A percentile compares a stretch with the other conserved stretches of the same genome.
These are phyloP conservation scores for Penicillium sp. DNA, from an alignment of 2,329 filamentous ascomycete genomes.

Conservation along the genomic window DNA sequence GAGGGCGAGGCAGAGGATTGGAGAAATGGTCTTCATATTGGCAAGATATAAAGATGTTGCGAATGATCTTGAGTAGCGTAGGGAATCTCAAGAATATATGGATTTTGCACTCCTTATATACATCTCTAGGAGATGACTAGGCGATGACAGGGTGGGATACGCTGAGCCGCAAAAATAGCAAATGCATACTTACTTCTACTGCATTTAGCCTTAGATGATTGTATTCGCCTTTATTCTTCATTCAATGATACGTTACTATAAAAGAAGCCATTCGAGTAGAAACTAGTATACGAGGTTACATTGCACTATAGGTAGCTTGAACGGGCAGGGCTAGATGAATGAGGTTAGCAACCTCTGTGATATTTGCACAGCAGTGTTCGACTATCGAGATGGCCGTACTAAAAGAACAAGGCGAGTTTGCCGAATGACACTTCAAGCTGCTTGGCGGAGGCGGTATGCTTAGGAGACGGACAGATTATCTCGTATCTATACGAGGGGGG, in stretches of 20 bases:
- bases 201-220: not conserved
- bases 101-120: not conserved
- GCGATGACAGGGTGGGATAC: not conserved
- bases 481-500: not conserved
- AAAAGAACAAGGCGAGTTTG: not conserved
- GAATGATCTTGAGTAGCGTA: not conserved
- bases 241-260: not conserved
- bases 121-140: not conserved
- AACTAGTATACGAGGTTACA: slow-evolving; percentile 1
- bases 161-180: not conserved
- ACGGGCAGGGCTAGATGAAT: not conserved
- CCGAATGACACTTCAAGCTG: not conserved
- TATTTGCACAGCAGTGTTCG: not conserved
- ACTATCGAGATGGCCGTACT: not conserved
- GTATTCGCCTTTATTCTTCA: too few species aligned
- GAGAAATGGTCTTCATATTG: slow-evolving; percentile 1
- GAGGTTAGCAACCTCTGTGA: not conserved
- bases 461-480: not conserved
- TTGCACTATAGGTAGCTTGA: not conserved
- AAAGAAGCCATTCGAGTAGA: not conserved
- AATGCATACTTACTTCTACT: not conserved
- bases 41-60: not conserved
- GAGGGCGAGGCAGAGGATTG: not conserved
- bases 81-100: not conserved
- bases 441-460: not conserved